A percentile compares a stretch with the other conserved stretches of the same genome.
These are phyloP conservation scores for Claviceps paspali DNA, from an alignment of 2,329 filamentous ascomycete genomes.

Conservation along the genomic window DNA sequence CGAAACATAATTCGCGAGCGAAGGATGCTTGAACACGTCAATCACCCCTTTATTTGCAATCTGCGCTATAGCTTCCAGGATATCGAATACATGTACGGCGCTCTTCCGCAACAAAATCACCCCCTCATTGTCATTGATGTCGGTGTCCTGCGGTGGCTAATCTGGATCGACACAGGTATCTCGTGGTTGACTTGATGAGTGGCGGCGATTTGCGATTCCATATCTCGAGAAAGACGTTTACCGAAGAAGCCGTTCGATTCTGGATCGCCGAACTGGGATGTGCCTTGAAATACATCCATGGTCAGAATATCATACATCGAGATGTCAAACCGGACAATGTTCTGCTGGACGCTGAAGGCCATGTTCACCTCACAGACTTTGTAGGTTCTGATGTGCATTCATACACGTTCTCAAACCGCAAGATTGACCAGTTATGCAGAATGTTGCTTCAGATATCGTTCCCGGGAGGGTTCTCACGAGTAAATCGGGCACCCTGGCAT, in stretches of 20 bases:
- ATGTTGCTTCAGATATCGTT: conserved; percentile 87
- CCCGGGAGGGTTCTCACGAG: conserved; percentile 74
- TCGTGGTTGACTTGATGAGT: conserved; percentile 96
- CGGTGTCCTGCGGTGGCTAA: background rate
- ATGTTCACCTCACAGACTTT: conserved; percentile 96
- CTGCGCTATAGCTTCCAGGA: conserved; percentile 98
- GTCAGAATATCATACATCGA: conserved; percentile 76
- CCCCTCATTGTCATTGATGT: background rate
- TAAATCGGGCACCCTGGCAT: conserved; percentile 92
- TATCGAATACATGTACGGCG: conserved; percentile 84
- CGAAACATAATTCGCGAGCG: conserved; percentile 96
- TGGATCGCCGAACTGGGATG: conserved; percentile 94
- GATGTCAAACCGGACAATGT: conserved; percentile 92
- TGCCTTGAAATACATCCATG: conserved; percentile 74
- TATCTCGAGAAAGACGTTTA: conserved; percentile 95
- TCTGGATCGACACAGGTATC: conserved; percentile 48
- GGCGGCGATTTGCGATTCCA: conserved; percentile 94
- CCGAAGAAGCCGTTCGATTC: conserved; percentile 89
- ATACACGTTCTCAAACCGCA: background rate
- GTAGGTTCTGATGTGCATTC: conserved; percentile 34
- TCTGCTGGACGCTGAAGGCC: conserved; percentile 71
- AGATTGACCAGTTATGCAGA: conserved; percentile 39
- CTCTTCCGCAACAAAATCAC: no score
- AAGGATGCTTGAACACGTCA: conserved; percentile 94
- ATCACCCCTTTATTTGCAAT: conserved; percentile 96